These are phyloP conservation scores for Blastobotrys parvus DNA, from an alignment of 805 yeast species.

Conservation along the genomic window DNA sequence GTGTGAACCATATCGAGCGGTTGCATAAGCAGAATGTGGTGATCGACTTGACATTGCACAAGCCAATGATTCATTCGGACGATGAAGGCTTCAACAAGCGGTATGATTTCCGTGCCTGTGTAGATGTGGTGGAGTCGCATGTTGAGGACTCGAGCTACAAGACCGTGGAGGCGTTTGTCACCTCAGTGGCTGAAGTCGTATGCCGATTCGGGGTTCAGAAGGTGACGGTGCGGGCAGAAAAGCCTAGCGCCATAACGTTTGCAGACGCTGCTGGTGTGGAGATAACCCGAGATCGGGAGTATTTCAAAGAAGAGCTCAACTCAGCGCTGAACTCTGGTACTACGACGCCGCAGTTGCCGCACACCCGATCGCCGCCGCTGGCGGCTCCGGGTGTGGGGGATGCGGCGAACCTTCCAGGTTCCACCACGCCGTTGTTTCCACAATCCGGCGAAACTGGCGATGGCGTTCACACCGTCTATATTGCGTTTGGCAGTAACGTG, in stretches of 20 bases:
- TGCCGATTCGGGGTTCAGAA: slow-evolving; percentile 33
- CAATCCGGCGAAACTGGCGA: slow-evolving; percentile 12
- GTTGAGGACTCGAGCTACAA: slow-evolving; percentile 78
- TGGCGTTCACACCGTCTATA: slow-evolving; percentile 44
- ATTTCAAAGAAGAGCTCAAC: slow-evolving; percentile 37
- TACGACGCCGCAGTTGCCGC: slow-evolving; percentile 3
- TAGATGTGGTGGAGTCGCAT: slow-evolving; percentile 44
- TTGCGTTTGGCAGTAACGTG: slow-evolving; percentile 86
- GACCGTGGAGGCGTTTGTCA: slow-evolving; percentile 88
- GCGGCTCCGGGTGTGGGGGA: neutral
- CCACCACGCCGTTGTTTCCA: slow-evolving; percentile 16
- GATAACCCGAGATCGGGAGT: slow-evolving; percentile 40
- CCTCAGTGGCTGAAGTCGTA: slow-evolving; percentile 55
- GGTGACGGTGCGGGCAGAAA: slow-evolving; percentile 57
- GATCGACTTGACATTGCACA: slow-evolving; percentile 44
- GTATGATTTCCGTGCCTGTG: slow-evolving; percentile 35
- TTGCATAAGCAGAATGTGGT: slow-evolving; percentile 68
- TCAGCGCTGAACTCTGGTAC: slow-evolving; percentile 6
- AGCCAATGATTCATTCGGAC: slow-evolving; percentile 20
- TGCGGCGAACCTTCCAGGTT: neutral
- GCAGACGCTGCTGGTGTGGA: slow-evolving; percentile 90
- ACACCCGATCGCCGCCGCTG: slow-evolving; percentile 6
- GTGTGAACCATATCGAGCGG: slow-evolving; percentile 88
- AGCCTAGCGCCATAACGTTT: slow-evolving; percentile 80
- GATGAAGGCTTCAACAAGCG: slow-evolving; percentile 13